phyloP scores from a whole-genome alignment of 1,284 basidiomycete species.

The Chondrostereum purpureum region DNA sequence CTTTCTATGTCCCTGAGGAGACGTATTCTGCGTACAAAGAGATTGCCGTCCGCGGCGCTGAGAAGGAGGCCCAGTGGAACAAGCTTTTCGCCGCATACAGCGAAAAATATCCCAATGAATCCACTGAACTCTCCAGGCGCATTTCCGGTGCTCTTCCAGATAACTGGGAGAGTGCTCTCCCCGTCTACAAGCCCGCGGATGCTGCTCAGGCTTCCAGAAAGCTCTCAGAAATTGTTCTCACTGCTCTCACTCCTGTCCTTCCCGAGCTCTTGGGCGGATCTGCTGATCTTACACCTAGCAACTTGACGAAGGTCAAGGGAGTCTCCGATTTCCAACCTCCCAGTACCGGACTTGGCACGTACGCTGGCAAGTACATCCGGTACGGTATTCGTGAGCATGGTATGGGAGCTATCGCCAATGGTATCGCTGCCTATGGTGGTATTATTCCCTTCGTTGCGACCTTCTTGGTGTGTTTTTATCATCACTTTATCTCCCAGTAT shows the following conservation, averaged over 20 bases:
- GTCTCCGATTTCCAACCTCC: constrained; percentile 90
- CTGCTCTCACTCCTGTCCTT: constrained; percentile 65
- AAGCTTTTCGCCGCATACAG: constrained; percentile 66
- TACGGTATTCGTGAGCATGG: constrained; percentile 97
- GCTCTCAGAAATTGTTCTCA: constrained; percentile 86
- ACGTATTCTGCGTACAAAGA: constrained; percentile 67
- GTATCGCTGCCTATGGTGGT: constrained; percentile 79
- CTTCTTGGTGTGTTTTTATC: constrained; percentile 61
- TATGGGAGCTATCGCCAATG: constrained; percentile 95
- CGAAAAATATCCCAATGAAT: constrained; percentile 76
- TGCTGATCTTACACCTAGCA: constrained; percentile 89
- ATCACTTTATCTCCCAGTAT: constrained; percentile 1
- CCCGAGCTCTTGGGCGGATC: constrained; percentile 89
- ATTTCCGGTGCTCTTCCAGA: constrained; percentile 79
- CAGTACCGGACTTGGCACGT: constrained; percentile 77
- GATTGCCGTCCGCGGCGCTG: constrained; percentile 67
- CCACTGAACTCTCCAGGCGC: constrained; percentile 82
- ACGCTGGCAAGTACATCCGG: constrained; percentile 86
- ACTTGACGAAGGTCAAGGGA: constrained; percentile 82
- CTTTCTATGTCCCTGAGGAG: constrained; percentile 75
- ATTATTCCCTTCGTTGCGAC: constrained; percentile 85
- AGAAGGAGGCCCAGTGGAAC: constrained; percentile 75
- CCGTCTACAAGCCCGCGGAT: constrained; percentile 77
- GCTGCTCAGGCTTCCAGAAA: constrained; percentile 88
- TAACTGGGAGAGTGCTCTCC: constrained; percentile 83